Evolutionary conservation across 805 yeast genomes (phyloP), one percentile per base, ranked within the genome.

Genomic region (fission yeast (Schizosaccharomyces pombe)): DNA sequence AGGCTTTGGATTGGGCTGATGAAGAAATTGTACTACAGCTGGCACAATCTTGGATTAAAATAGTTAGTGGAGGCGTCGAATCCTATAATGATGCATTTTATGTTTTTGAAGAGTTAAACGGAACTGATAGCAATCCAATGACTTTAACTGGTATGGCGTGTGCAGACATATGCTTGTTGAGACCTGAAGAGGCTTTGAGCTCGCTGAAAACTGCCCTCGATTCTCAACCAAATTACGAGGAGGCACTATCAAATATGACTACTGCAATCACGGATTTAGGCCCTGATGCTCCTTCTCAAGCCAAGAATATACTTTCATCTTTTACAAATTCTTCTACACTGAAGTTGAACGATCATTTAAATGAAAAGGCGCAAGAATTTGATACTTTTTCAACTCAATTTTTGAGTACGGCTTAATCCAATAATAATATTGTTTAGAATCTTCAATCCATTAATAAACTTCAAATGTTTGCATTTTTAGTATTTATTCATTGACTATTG

Each of bases 1-100:
- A 54, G 67, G 19, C 34, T 16, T 19, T 30, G 34, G 39, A 49
- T 30, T 49, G 53, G 53, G 33, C 53, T 12, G 53, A 49, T 29
- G 53, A 49, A 19, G 34, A 30, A 19, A 49, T 49, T n/a, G 39
- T 49, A 5, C 19, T 49, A 6, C 53, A 49, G 22, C 8, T 49
- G 9, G 53, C 53, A n/a, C 39, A 49, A 3, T 24, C 53, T 12
- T 49, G 53, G 53, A 37, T 29, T 16, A 49, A 49, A n/a, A 19
- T 49, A 14, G 39, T 26, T 24, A 26, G 24, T 16, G 53, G 34
- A 12, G 53, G 53, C 32, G n/a, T 16, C n/a, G 39, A 49, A 5
- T 26, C 39, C 4, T 49, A 49, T n/a, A 28, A 19, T 30, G 39
- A 49, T 12, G 34, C 33, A 19, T 49, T 49, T 30, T 49, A 49